These are phyloP conservation scores for Nannizziopsis barbatae DNA, from an alignment of 2,329 filamentous ascomycete genomes.

Conservation along the genomic window DNA sequence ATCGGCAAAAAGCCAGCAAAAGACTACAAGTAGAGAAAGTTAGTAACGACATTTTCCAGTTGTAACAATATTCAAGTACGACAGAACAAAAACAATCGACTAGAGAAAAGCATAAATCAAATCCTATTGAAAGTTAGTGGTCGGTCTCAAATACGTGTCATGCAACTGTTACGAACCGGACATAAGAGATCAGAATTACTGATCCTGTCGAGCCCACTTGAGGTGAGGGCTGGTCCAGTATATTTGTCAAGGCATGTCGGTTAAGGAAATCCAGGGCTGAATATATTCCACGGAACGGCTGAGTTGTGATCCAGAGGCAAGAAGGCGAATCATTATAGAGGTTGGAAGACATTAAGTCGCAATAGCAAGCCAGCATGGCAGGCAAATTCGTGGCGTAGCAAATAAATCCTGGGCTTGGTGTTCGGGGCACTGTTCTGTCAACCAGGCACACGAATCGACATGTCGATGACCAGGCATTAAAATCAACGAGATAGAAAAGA, in stretches of 20 bases:
- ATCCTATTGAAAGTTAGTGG: slow-evolving; percentile 1
- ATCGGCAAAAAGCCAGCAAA: slow-evolving; percentile 3
- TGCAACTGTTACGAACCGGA: slow-evolving; percentile 4
- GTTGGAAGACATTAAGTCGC: slow-evolving; percentile 4
- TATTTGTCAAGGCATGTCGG: too few relatives aligned
- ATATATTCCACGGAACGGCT: too few relatives aligned
- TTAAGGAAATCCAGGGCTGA: too few relatives aligned
- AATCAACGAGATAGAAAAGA: not conserved
- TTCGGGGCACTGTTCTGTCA: slow-evolving; percentile 9
- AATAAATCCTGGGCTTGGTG: slow-evolving; percentile 1
- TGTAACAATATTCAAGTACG: slow-evolving; percentile 1
- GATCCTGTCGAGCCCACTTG: too few relatives aligned
- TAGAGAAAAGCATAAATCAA: not conserved
- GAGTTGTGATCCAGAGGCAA: not conserved
- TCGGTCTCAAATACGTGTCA: not conserved
- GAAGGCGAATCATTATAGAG: not conserved
- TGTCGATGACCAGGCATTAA: slow-evolving; percentile 1
- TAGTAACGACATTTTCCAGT: slow-evolving; percentile 10
- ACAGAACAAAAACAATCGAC: slow-evolving; percentile 1
- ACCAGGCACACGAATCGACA: slow-evolving; percentile 8
- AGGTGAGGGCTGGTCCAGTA: too few relatives aligned
- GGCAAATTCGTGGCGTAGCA: not conserved
- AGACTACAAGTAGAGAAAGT: slow-evolving; percentile 9
- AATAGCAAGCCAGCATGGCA: slow-evolving; percentile 4
- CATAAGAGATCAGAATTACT: not conserved